A percentile compares a stretch with the other conserved stretches of the same genome.
Evolutionary conservation across 768 basidiomycete species (phyloP).

Genomic region (Trametes gibbosa): DNA sequence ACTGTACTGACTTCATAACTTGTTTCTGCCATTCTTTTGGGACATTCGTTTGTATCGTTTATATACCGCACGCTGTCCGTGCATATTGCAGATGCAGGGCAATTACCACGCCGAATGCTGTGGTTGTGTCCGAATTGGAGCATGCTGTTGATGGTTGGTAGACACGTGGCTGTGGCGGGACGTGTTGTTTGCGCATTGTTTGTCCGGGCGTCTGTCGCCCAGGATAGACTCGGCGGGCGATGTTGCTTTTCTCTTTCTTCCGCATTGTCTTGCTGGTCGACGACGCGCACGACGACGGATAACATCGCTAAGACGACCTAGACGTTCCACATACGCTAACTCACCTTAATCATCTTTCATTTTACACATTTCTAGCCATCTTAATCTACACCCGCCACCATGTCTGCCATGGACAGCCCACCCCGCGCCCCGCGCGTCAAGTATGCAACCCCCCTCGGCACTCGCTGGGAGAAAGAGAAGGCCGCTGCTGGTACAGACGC

Average conservation of each 20-base stretch:
- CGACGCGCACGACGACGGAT: conserved; percentile 8
- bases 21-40: not conserved
- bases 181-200: conserved; percentile 25
- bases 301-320: conserved; percentile 1
- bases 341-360: not conserved
- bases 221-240: not conserved
- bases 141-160: not conserved
- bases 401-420: conserved; percentile 41
- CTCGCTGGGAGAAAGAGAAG: conserved; percentile 87
- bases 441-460: conserved; percentile 68
- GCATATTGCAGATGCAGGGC: not conserved
- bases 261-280: conserved; percentile 18
- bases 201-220: conserved; percentile 17
- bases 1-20: conserved; percentile 5
- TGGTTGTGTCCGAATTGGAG: not conserved
- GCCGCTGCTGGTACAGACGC: conserved; percentile 72
- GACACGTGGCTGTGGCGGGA: conserved; percentile 16
- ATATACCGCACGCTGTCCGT: not conserved
- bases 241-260: conserved; percentile 11
- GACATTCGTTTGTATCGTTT: conserved; percentile 6
- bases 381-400: not conserved
- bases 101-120: not conserved
- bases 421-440: conserved; percentile 71
- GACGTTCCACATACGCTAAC: conserved; percentile 1
- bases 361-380: conserved; percentile 1